Conservation (phyloP, 768 basidiomycete genomes). For the Naganishia vaughanmartiniae region DNA sequence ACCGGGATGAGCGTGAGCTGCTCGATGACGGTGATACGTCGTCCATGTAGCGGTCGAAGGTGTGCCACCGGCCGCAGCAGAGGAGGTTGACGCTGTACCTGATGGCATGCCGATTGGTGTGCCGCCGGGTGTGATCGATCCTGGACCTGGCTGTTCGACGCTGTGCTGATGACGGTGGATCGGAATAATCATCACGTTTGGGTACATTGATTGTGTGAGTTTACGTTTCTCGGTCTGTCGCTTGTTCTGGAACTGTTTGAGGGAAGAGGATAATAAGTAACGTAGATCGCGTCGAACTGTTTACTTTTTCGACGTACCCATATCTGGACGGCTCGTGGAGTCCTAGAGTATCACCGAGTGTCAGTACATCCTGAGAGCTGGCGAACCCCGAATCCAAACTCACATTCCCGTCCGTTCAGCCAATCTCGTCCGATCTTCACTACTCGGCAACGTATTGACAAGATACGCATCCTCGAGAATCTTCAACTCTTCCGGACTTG, state of each 20-base stretch:
- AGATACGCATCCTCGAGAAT: constrained; percentile 34
- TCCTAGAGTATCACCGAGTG: not conserved
- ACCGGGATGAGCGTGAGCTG: constrained; percentile 9
- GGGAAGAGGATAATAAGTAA: not conserved
- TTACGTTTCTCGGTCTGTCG: constrained; percentile 33
- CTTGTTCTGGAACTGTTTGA: constrained; percentile 34
- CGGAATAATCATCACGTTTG: constrained; percentile 33
- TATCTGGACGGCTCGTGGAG: constrained; percentile 32
- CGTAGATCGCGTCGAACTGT: not conserved
- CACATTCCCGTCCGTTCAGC: constrained; percentile 32
- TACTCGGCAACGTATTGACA: constrained; percentile 27
- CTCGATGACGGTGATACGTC: constrained; percentile 19
- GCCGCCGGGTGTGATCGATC: not conserved
- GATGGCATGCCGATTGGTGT: not conserved
- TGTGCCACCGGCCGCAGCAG: not conserved
- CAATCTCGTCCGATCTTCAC: constrained; percentile 28
- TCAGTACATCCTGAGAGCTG: too few relatives aligned
- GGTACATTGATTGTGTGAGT: constrained; percentile 26
- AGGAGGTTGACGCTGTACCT: not conserved
- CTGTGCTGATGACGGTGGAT: constrained; percentile 8
- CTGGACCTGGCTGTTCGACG: not conserved
- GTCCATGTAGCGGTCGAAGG: constrained; percentile 7
- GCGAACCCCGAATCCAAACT: not conserved
- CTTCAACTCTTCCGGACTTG: constrained; percentile 30
- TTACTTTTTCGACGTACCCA: constrained; percentile 21